Evolutionary conservation across 176 grass and related monocot genomes (phyloP).

Genomic region (Triticum urartu): DNA sequence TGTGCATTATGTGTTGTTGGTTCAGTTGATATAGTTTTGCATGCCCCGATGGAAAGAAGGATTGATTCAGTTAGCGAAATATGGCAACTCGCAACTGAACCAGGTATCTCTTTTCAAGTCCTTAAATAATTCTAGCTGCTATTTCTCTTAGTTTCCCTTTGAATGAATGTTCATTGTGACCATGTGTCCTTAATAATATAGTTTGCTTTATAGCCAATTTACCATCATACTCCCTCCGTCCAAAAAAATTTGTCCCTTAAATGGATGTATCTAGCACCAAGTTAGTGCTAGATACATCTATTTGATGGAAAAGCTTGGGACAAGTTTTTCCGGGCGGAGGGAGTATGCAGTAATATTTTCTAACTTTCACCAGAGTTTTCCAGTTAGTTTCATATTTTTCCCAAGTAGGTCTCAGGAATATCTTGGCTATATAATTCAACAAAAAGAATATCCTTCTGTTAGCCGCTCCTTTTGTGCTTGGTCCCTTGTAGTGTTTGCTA

Average conservation of each 20-base stretch:
- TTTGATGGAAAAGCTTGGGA: no score
- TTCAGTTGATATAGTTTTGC: slow-evolving; percentile 74
- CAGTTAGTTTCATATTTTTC: neutral
- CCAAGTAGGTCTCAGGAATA: neutral
- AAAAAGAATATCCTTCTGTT: neutral
- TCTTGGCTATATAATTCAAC: neutral
- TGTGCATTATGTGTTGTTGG: slow-evolving; percentile 88
- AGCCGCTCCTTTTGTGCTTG: neutral
- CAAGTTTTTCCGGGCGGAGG: no score
- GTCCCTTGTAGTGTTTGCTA: neutral
- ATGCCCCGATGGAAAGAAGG: slow-evolving; percentile 78
- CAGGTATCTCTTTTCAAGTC: slow-evolving; percentile 43
- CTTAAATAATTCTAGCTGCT: neutral
- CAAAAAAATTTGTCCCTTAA: no score
- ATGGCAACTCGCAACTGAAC: slow-evolving; percentile 84
- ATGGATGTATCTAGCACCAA: no score
- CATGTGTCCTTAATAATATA: neutral
- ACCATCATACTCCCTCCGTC: neutral
- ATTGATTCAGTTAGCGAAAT: slow-evolving; percentile 91
- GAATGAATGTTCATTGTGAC: neutral
- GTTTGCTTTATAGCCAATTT: neutral
- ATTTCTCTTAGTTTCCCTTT: neutral
- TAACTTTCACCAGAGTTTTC: neutral
- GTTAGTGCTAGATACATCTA: no score
- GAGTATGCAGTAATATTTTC: neutral